phyloP scores from a whole-genome alignment of 805 yeast genomes.

The Kazachstania kunashirensis region DNA sequence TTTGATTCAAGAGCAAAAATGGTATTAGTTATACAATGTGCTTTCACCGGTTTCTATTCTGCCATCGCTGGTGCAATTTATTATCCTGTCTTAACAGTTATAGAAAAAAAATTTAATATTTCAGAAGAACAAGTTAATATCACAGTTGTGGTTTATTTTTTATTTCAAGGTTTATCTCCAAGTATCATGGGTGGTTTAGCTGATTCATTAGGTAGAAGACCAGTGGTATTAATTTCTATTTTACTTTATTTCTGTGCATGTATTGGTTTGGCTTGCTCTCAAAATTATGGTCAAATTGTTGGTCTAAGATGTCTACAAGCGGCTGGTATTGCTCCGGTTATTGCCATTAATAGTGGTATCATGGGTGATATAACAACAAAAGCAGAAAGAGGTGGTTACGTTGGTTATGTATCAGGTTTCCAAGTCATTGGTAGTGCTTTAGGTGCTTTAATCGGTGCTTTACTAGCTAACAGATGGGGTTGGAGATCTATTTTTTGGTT shows the following conservation, averaged over 20 bases:
- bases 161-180: conserved; percentile 73
- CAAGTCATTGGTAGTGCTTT: conserved; percentile 66
- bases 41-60: conserved; percentile 51
- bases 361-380: conserved; percentile 65
- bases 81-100: conserved; percentile 60
- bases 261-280: conserved; percentile 53
- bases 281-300: conserved; percentile 51
- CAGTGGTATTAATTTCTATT: conserved; percentile 48
- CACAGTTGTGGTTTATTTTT: conserved; percentile 65
- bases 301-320: conserved; percentile 70
- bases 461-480: conserved; percentile 35
- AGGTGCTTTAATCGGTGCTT: conserved; percentile 61
- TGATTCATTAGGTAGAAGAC: conserved; percentile 65
- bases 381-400: conserved; percentile 57
- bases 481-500: conserved; percentile 83
- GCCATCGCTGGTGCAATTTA: conserved; percentile 69
- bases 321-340: conserved; percentile 63
- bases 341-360: conserved; percentile 60
- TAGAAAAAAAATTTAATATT: conserved; percentile 46
- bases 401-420: conserved; percentile 56
- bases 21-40: conserved; percentile 34
- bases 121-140: conserved; percentile 51
- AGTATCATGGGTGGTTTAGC: conserved; percentile 58
- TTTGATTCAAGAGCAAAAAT: conserved; percentile 35
- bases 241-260: conserved; percentile 49